A percentile compares a stretch with the other conserved stretches of the same genome.
Conservation (phyloP, 495 filamentous ascomycete genomes). For the Aspergillus nidulans region DNA sequence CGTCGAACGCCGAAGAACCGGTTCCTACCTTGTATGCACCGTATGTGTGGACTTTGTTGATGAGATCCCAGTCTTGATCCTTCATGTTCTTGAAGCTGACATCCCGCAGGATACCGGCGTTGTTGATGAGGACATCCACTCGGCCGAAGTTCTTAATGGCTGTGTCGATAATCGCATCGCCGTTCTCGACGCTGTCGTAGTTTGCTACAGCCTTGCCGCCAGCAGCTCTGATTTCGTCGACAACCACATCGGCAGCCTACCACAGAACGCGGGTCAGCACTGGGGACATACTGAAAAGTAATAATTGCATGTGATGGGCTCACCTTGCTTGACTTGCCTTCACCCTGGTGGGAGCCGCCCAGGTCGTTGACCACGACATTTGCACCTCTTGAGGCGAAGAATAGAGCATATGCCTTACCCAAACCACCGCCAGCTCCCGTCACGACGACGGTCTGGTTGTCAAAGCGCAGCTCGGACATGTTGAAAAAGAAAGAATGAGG, state of each 20-base stretch:
- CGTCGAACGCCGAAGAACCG: background rate
- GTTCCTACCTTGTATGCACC: slow-evolving; percentile 78
- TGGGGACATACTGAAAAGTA: background rate
- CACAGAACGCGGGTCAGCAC: slow-evolving; percentile 17
- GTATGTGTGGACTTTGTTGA: slow-evolving; percentile 89
- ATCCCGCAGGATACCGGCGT: slow-evolving; percentile 95
- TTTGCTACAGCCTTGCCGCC: slow-evolving; percentile 97
- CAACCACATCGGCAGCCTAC: slow-evolving; percentile 93
- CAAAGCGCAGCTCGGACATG: slow-evolving; percentile 84
- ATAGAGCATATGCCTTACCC: slow-evolving; percentile 86
- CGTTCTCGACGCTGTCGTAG: slow-evolving; percentile 95
- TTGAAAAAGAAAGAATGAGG: slow-evolving; percentile 24
- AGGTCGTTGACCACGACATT: slow-evolving; percentile 98
- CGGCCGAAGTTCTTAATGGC: slow-evolving; percentile 90
- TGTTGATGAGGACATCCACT: slow-evolving; percentile 94
- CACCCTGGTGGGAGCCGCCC: slow-evolving; percentile 89
- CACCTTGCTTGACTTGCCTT: slow-evolving; percentile 85
- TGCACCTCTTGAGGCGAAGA: slow-evolving; percentile 88
- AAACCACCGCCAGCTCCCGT: slow-evolving; percentile 95
- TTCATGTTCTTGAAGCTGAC: slow-evolving; percentile 99
- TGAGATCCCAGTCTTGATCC: slow-evolving; percentile 93
- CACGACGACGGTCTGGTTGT: slow-evolving; percentile 94
- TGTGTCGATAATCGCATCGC: slow-evolving; percentile 93
- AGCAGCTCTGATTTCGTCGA: slow-evolving; percentile 85
- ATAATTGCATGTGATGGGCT: slow-evolving; percentile 10